Conservation (phyloP, 2,329 filamentous ascomycete genomes). For the Arthroderma sp. region DNA sequence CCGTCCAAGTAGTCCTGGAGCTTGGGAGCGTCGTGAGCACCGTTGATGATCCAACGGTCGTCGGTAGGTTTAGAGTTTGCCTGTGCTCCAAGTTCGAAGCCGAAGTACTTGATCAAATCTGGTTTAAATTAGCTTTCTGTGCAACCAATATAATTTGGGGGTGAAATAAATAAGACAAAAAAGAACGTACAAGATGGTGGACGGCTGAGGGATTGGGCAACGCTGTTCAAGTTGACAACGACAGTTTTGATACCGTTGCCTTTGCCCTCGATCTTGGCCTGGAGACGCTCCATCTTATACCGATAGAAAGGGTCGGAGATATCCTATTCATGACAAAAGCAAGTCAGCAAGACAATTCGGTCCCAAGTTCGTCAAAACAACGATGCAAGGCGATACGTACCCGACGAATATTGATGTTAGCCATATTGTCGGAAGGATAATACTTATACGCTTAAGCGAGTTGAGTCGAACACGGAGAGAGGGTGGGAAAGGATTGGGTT, state of each 20-base stretch:
- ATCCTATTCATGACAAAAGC: constrained; percentile 41
- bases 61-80: constrained; percentile 96
- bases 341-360: neutral
- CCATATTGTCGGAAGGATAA: constrained; percentile 56
- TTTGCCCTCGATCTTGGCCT: constrained; percentile 99
- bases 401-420: constrained; percentile 94
- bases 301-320: constrained; percentile 98
- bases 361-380: neutral
- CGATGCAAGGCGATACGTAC: constrained; percentile 17
- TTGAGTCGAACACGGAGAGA: constrained; percentile 22
- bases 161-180: neutral
- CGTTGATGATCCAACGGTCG: constrained; percentile 99
- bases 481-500: constrained; percentile 33
- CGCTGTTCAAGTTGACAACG: constrained; percentile 89
- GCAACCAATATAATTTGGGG: neutral
- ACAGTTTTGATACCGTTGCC: constrained; percentile 99
- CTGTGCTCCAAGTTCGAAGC: constrained; percentile 95
- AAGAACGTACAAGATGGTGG: constrained; percentile 59
- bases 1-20: constrained; percentile 96
- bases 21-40: constrained; percentile 86
- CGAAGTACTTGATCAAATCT: constrained; percentile 98
- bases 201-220: constrained; percentile 81
- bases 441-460: constrained; percentile 19
- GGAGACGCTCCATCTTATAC: constrained; percentile 99
- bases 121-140: constrained; percentile 6